A percentile compares a stretch with the other conserved stretches of the same genome.
Evolutionary conservation across 139 green algal species (phyloP).

Genomic region (Choricystis sp.): DNA sequence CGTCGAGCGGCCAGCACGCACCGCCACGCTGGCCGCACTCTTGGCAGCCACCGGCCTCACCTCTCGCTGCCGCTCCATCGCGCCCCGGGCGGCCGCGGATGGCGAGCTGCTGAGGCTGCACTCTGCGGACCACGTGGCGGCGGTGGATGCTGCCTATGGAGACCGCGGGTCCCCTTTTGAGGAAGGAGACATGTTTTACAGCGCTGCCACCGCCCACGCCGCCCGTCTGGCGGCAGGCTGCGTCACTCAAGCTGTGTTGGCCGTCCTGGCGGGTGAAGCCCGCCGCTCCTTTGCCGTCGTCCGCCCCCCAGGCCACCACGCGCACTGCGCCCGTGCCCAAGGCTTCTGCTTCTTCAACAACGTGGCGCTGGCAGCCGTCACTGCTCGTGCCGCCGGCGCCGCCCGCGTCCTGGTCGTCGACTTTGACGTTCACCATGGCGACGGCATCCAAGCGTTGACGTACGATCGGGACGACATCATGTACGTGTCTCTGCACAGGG

Average conservation of each 20-base stretch:
- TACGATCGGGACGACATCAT: slow-evolving; percentile 40
- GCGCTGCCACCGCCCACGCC: slow-evolving; percentile 23
- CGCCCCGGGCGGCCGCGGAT: slow-evolving; percentile 19
- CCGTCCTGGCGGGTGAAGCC: slow-evolving; percentile 15
- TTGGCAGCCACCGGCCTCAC: slow-evolving; percentile 14
- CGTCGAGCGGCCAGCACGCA: slow-evolving; percentile 18
- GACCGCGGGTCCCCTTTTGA: background rate
- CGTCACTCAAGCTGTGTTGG: slow-evolving; percentile 21
- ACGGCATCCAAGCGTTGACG: slow-evolving; percentile 8
- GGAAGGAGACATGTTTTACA: slow-evolving; percentile 34
- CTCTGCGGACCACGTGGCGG: slow-evolving; percentile 23
- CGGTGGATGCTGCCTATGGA: slow-evolving; percentile 6
- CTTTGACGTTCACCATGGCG: slow-evolving; percentile 66
- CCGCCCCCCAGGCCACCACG: slow-evolving; percentile 76
- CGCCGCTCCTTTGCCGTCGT: slow-evolving; percentile 38
- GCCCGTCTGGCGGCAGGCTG: slow-evolving; percentile 32
- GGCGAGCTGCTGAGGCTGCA: slow-evolving; percentile 27
- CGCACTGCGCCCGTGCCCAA: slow-evolving; percentile 23
- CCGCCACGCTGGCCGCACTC: slow-evolving; percentile 8
- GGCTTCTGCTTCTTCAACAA: slow-evolving; percentile 81
- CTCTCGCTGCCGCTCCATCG: slow-evolving; percentile 10
- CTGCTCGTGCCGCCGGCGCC: slow-evolving; percentile 20
- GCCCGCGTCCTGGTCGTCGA: slow-evolving; percentile 49
- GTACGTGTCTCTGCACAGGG: slow-evolving; percentile 56
- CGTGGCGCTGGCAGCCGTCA: slow-evolving; percentile 42